phyloP scores from a whole-genome alignment of 2,329 filamentous ascomycete species.

The Pseudogymnoascus sp. region DNA sequence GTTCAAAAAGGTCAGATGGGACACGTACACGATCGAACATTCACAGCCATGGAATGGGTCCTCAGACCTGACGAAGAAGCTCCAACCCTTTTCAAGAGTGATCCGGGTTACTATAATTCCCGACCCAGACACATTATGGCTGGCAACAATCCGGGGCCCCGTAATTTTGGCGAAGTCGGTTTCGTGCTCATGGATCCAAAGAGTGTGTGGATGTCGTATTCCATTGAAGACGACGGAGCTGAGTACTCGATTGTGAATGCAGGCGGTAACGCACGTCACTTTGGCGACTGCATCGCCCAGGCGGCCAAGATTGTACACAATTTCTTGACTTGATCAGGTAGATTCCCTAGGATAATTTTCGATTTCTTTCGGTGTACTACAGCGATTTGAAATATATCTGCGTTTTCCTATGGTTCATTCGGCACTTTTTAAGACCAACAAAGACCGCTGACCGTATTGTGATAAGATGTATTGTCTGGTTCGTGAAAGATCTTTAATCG shows the following conservation, averaged over 20 bases:
- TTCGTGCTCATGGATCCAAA: slow-evolving; percentile 8
- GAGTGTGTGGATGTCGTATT: slow-evolving; percentile 10
- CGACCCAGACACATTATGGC: slow-evolving; percentile 7
- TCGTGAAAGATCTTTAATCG: not conserved
- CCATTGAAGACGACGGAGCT: not conserved
- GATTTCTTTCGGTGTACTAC: not conserved
- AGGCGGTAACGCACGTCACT: not conserved
- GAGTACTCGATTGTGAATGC: not conserved
- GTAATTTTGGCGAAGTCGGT: not conserved
- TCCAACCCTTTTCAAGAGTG: not conserved
- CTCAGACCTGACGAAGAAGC: not conserved
- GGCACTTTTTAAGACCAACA: not conserved
- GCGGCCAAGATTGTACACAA: not conserved
- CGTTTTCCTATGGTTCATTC: not conserved
- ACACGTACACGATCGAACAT: slow-evolving; percentile 1
- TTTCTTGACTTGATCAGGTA: not conserved
- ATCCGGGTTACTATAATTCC: not conserved
- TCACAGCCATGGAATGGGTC: slow-evolving; percentile 5
- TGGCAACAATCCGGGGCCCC: slow-evolving; percentile 1
- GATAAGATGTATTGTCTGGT: not conserved
- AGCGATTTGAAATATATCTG: not conserved
- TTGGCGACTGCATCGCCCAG: not conserved
- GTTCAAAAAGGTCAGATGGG: not conserved
- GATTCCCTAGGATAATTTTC: not conserved
- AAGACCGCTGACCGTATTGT: not conserved